Percentiles rank a stretch among this genome's conserved stretches.
Evolutionary conservation across 371 early-diverging fungal genomes (phyloP).

Genomic region (Lichtheimia corymbifera): DNA sequence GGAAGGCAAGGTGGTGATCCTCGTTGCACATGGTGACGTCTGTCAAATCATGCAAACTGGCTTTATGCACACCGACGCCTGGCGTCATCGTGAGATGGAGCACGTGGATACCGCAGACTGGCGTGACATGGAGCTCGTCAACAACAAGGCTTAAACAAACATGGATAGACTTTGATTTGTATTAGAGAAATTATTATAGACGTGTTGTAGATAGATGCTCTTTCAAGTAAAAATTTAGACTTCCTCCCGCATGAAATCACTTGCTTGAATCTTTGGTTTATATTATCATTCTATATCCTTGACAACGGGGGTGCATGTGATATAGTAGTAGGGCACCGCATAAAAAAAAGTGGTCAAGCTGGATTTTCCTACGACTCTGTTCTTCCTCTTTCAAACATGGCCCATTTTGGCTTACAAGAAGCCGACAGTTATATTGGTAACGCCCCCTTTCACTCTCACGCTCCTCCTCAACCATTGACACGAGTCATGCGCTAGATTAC

Average conservation of each 20-base stretch:
- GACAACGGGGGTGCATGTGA: background rate
- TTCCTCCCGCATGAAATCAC: constrained; percentile 37
- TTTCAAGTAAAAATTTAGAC: constrained; percentile 61
- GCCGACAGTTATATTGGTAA: constrained; percentile 32
- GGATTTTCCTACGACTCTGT: no score
- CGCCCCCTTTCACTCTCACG: background rate
- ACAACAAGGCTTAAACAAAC: no score
- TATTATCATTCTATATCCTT: no score
- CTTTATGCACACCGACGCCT: constrained; percentile 35
- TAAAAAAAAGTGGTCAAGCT: no score
- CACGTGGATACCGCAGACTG: constrained; percentile 53
- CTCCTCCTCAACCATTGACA: background rate
- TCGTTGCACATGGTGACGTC: constrained; percentile 53
- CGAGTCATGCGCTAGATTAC: constrained; percentile 41
- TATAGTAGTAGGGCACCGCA: background rate
- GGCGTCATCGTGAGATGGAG: constrained; percentile 42
- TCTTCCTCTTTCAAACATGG: background rate
- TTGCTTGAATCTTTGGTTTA: background rate
- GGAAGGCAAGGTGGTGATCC: constrained; percentile 39
- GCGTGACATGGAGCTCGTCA: constrained; percentile 27
- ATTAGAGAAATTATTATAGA: constrained; percentile 25
- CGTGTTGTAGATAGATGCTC: constrained; percentile 34
- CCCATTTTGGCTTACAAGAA: constrained; percentile 24
- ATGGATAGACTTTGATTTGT: no score
- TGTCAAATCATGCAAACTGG: constrained; percentile 47